These are phyloP conservation scores for Ascochyta fabae DNA, from an alignment of 2,329 filamentous ascomycete genomes.

Conservation along the genomic window DNA sequence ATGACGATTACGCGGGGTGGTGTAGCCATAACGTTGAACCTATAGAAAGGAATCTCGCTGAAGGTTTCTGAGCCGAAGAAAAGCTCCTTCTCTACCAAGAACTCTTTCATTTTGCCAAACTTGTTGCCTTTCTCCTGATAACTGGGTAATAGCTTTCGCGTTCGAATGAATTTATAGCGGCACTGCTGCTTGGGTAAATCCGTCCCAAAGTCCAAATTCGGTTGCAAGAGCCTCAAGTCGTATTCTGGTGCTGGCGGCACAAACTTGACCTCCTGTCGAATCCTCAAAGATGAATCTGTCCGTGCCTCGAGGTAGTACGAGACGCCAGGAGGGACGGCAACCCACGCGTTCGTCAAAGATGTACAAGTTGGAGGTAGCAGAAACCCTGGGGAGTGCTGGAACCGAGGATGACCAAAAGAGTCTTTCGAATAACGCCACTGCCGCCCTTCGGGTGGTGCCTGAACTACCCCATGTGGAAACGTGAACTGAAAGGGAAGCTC, in stretches of 20 bases:
- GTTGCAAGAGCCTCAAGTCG: constrained; percentile 22
- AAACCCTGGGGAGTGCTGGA: constrained; percentile 36
- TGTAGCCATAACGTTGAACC: constrained; percentile 32
- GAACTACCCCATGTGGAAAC: constrained; percentile 29
- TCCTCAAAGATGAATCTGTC: constrained; percentile 5
- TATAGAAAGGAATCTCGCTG: constrained; percentile 29
- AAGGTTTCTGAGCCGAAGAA: constrained; percentile 29
- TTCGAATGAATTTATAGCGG: constrained; percentile 30
- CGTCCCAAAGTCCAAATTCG: constrained; percentile 23
- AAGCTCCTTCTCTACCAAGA: constrained; percentile 29
- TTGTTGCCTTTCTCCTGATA: constrained; percentile 26
- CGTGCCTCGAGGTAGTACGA: constrained; percentile 27
- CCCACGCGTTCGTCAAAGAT: constrained; percentile 2
- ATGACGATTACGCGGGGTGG: constrained; percentile 30
- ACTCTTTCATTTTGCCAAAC: constrained; percentile 29
- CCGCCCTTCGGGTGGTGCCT: constrained; percentile 20
- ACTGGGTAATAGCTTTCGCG: constrained; percentile 30
- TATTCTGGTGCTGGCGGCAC: constrained; percentile 22
- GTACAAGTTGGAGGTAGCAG: constrained; percentile 26
- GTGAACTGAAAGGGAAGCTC: constrained; percentile 37
- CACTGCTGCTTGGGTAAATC: constrained; percentile 26
- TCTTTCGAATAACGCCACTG: constrained; percentile 26
- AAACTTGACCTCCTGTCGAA: constrained; percentile 19
- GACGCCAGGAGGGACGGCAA: constrained; percentile 19
- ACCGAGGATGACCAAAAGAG: constrained; percentile 28